Base-by-base conservation (phyloP, 495 filamentous ascomycete genomes). In the Peziza echinospora region DNA sequence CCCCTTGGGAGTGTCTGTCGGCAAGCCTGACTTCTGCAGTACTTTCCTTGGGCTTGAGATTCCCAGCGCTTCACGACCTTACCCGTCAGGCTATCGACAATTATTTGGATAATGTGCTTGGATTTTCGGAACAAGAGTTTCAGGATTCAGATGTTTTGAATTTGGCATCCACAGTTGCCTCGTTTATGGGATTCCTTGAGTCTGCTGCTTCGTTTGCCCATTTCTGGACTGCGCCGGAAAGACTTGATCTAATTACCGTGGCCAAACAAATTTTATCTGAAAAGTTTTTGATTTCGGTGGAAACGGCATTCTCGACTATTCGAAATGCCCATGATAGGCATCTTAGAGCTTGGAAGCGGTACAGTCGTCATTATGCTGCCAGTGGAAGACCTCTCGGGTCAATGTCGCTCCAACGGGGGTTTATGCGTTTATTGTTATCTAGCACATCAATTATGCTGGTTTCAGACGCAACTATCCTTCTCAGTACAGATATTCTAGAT, bases 1-100 rank as follows among this genome's bases (percentile, higher is more conserved):
- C 87, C 2, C 91, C 89, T 11, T 89, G 82, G 73, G 89, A 96
- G 63, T 68, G 74, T 1, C 69, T 96, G 24, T 78, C 81, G n/a
- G 76, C 71, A 49, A 73, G 78, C 49, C 68, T 96, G 41, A 77
- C 82, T 1, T 71, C 68, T 0, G 86, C 84, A 5, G 61, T 93
- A n/a, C 69, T 96, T 26, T 73, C 75, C 1, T 60, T 96, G 26
- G 86, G 84, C 0, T 64, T 73, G 17, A 74, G 74, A 43, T 78
- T 83, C 59, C 65, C 69, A 26, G 66, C 66, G 2, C 64, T 94
- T 16, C 76, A 76, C 24, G 65, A 77, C 34, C 60, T 62, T 1
- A 72, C 80, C 2, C 65, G 72, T 0, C 63, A 71, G 28, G 74
- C 69, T 34, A 69, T 85, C 21, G 71, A 70, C 46, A 63, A 64